phyloP scores from a whole-genome alignment of 768 basidiomycete species.

The Pulveroboletus ravenelii region DNA sequence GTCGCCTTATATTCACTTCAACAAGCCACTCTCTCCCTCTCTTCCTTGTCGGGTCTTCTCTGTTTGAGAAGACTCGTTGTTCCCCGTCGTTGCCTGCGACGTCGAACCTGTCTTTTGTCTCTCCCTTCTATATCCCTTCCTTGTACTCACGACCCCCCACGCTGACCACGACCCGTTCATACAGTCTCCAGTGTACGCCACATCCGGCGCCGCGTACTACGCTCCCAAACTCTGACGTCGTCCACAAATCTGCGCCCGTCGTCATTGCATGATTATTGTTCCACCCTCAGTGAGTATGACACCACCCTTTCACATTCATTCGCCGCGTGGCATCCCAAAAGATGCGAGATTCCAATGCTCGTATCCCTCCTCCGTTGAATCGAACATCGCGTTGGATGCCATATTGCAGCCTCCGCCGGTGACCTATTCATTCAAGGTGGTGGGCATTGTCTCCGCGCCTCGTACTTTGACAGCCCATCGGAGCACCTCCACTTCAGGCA shows the following conservation, averaged over 20 bases:
- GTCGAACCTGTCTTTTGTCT: constrained; percentile 14
- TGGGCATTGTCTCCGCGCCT: neutral
- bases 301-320: constrained; percentile 2
- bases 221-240: constrained; percentile 26
- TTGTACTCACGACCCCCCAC: constrained; percentile 33
- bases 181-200: constrained; percentile 24
- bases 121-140: constrained; percentile 21
- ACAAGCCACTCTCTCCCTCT: constrained; percentile 15
- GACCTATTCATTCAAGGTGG: constrained; percentile 4
- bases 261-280: constrained; percentile 40
- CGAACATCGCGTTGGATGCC: constrained; percentile 6
- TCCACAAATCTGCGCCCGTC: constrained; percentile 37
- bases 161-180: constrained; percentile 37
- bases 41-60: constrained; percentile 24
- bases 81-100: constrained; percentile 22
- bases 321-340: constrained; percentile 4
- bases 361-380: neutral
- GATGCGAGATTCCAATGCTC: constrained; percentile 3
- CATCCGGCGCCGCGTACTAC: constrained; percentile 33
- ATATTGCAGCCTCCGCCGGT: constrained; percentile 11
- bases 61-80: constrained; percentile 20
- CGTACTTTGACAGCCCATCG: neutral
- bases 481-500: neutral
- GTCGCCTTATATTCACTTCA: constrained; percentile 33
- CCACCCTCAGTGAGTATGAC: constrained; percentile 34